Evolutionary conservation across 768 basidiomycete species (phyloP), one percentile per base, ranked within the genome.

Genomic region (Boletus rubropictus): DNA sequence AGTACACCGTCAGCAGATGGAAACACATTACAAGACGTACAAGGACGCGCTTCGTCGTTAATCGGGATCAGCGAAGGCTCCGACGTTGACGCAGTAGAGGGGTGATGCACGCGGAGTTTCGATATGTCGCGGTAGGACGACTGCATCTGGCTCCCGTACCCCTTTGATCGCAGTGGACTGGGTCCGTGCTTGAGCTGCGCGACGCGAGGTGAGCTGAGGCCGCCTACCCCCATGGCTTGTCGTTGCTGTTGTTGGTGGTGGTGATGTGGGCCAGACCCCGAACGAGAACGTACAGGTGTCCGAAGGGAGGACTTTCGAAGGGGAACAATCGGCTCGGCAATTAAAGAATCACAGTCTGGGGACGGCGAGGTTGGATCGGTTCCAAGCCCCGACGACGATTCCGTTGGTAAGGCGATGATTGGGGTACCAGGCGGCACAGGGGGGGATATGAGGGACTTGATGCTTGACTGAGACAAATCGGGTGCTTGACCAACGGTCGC

Each of bases 1-100:
- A 64, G 44, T 12, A 48, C 27, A 38, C 39, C 44, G 32, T 44
- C 36, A 52, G 42, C 55, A 29, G 5, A 58, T 46, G 54, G 42
- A 56, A 40, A 17, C 17, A n/a, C 25, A 12, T 35, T 39, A 28
- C 29, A 42, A 47, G 36, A 65, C 77, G 72, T 63, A 81, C 82
- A 65, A 34, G 67, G 54, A 54, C 71, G 75, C 11, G 61, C 58
- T 31, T 80, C 82, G 47, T 80, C 78, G 31, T 69, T 69, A 25
- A 59, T 41, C 20, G 81, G 73, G 41, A 89, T 62, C 37, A 90
- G 72, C 5, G 87, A 89, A n/a, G 88, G 88, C 65, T 90, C 88
- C 40, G 88, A 90, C 50, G 76, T 84, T 39, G 84, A 89, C 39
- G 87, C 86, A 5, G 77, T 79, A 31, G 84, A 81, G 32, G 81